Percentiles rank a stretch among this genome's conserved stretches.
phyloP scores from a whole-genome alignment of 2,329 filamentous ascomycete genomes.

The Penicillium thymicola region DNA sequence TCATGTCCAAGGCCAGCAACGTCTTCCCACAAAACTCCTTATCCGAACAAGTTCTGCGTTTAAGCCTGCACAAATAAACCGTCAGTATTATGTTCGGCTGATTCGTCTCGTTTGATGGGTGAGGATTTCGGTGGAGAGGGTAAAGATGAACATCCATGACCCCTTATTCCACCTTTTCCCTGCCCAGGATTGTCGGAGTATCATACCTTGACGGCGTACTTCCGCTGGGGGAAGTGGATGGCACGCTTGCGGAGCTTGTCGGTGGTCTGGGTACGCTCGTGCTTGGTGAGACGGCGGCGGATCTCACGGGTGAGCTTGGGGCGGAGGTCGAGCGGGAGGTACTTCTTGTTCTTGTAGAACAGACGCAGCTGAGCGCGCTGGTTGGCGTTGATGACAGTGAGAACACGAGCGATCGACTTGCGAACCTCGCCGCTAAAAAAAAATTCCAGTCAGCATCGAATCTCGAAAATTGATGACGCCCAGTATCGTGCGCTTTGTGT shows the following conservation, averaged over 20 bases:
- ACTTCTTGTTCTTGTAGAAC: constrained; percentile 99
- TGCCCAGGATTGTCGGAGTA: neutral
- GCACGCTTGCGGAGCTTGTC: constrained; percentile 96
- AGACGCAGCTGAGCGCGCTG: constrained; percentile 95
- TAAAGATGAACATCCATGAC: neutral
- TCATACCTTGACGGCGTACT: constrained; percentile 95
- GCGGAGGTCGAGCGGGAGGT: constrained; percentile 96
- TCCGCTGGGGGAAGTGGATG: constrained; percentile 96
- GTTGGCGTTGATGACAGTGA: constrained; percentile 99
- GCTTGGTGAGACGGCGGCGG: constrained; percentile 87
- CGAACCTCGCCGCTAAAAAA: constrained; percentile 84
- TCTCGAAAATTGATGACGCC: constrained; percentile 2
- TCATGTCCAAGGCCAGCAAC: constrained; percentile 30
- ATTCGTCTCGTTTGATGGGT: neutral
- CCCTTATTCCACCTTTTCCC: neutral
- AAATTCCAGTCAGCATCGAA: constrained; percentile 28
- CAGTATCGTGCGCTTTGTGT: neutral
- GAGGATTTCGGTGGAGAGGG: neutral
- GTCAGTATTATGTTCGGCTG: constrained; percentile 6
- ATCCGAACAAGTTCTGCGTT: constrained; percentile 32
- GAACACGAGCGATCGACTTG: constrained; percentile 98
- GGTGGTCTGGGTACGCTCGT: constrained; percentile 79
- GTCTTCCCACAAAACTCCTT: constrained; percentile 37
- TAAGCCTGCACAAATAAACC: constrained; percentile 27
- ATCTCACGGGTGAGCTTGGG: constrained; percentile 98